Percentiles rank a stretch among this genome's conserved stretches.
These are phyloP conservation scores for Ogataea pignaliae DNA, from an alignment of 805 yeast species.

Conservation along the genomic window DNA sequence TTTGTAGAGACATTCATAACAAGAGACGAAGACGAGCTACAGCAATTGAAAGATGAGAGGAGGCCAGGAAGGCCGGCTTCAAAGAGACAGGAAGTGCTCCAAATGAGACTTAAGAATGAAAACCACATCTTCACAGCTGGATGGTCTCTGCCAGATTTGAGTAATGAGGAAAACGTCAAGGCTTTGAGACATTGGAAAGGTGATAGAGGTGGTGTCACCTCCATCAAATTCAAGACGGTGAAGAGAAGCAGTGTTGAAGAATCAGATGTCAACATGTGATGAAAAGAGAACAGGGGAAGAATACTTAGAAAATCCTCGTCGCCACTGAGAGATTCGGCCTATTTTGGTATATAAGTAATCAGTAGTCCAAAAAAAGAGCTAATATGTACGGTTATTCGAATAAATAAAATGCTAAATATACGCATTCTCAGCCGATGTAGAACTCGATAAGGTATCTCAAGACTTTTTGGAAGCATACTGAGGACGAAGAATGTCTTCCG, in stretches of 20 bases:
- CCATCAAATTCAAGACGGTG: slow-evolving; percentile 46
- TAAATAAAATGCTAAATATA: no score
- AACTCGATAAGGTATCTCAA: no score
- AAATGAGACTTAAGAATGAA: slow-evolving; percentile 60
- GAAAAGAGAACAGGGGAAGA: neutral
- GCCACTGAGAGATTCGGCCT: no score
- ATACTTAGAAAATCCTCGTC: neutral
- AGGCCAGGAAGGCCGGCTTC: slow-evolving; percentile 87
- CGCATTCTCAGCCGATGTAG: no score
- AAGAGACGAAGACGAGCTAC: slow-evolving; percentile 74
- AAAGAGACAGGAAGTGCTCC: slow-evolving; percentile 62
- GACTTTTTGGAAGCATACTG: neutral
- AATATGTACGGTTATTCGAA: no score
- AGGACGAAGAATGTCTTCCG: slow-evolving; percentile 3
- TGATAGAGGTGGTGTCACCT: slow-evolving; percentile 69
- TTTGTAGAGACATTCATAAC: slow-evolving; percentile 59
- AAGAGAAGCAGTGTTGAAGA: slow-evolving; percentile 17
- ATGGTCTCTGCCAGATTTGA: slow-evolving; percentile 64
- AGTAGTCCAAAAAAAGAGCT: no score
- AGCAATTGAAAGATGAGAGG: slow-evolving; percentile 54
- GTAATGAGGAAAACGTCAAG: slow-evolving; percentile 54
- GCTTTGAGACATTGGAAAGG: slow-evolving; percentile 75
- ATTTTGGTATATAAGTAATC: no score
- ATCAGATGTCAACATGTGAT: neutral
- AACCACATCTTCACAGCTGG: slow-evolving; percentile 63